Evolutionary conservation across 768 basidiomycete species (phyloP), one percentile per base, ranked within the genome.

Genomic region (Phanerochaete carnosa): DNA sequence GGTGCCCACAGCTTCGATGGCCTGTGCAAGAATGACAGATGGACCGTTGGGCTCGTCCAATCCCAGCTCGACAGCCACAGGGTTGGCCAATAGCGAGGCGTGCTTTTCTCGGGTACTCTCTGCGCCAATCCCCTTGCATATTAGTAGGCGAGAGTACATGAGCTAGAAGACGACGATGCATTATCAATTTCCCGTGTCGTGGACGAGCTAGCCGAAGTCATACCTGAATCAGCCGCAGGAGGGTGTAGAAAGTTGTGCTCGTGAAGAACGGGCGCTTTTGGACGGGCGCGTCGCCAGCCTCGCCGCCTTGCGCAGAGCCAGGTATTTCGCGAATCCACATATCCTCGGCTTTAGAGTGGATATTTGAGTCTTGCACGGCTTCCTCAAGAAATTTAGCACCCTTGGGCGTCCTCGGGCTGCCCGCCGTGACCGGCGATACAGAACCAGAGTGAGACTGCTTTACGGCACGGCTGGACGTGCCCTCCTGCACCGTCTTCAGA

Each of bases 211-310:
- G 19, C 30, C 23, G 22, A 46, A 37, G n/a, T 68, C 85, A 78
- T 64, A 83, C 96, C 88, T 99, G 94, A 53, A 98, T 72, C 55
- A 96, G 77, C 53, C 97, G 88, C 65, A 98, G 71, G 55, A 98
- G 72, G 7, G 91, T 91, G 76, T 98, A 99, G 71, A 94, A 92
- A 23, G 93, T 90, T 50, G 92, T 94, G 75, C 98, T 97, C 60
- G 85, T 85, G 74, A 96, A 98, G 74, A 98, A 92, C 9, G 89
- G 81, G 56, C 73, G 83, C 49, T 80, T 77, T 57, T 59, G 62
- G 25, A 69, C 65, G 15, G 65, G 62, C 45, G 67, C 64, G 32
- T 72, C 71, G 30, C 72, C 70, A 9, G 67, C 64, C 46, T 62
- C 65, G 19, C 55, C 54, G 23, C 47, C 51, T 2, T 51, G 25